A percentile compares a stretch with the other conserved stretches of the same genome.
These are phyloP conservation scores for Selenicereus undatus DNA, from an alignment of 148 eudicot genomes.

Conservation along the genomic window DNA sequence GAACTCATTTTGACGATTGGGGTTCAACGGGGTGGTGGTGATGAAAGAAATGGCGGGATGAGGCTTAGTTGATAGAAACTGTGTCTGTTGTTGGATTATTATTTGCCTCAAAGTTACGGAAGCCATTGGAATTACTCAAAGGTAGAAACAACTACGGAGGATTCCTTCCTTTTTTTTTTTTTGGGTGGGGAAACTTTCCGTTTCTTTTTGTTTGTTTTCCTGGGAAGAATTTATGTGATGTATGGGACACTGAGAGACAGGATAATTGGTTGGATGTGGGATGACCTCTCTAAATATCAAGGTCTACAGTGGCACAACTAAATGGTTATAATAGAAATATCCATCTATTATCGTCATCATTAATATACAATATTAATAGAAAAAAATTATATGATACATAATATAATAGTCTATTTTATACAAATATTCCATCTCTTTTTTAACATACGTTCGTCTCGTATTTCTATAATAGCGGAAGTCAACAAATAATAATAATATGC, in stretches of 20 bases:
- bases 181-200: background rate
- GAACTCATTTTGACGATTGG: background rate
- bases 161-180: background rate
- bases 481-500: no score
- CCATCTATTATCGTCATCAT: no score
- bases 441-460: no score
- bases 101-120: slow-evolving; percentile 23
- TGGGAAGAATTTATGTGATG: slow-evolving; percentile 13
- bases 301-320: background rate
- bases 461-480: no score
- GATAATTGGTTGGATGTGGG: slow-evolving; percentile 10
- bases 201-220: background rate
- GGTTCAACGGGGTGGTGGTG: background rate
- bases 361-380: no score
- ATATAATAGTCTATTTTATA: no score
- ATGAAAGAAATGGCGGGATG: slow-evolving; percentile 21
- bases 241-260: slow-evolving; percentile 6
- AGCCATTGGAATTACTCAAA: slow-evolving; percentile 15
- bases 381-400: no score
- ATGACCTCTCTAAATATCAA: background rate
- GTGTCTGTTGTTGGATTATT: slow-evolving; percentile 5
- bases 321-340: no score
- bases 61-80: slow-evolving; percentile 4
- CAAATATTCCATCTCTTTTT: no score
- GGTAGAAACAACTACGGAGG: no score